A percentile compares a stretch with the other conserved stretches of the same genome.
Conservation (phyloP, 805 yeast species). For the Starmerella tilneyi region DNA sequence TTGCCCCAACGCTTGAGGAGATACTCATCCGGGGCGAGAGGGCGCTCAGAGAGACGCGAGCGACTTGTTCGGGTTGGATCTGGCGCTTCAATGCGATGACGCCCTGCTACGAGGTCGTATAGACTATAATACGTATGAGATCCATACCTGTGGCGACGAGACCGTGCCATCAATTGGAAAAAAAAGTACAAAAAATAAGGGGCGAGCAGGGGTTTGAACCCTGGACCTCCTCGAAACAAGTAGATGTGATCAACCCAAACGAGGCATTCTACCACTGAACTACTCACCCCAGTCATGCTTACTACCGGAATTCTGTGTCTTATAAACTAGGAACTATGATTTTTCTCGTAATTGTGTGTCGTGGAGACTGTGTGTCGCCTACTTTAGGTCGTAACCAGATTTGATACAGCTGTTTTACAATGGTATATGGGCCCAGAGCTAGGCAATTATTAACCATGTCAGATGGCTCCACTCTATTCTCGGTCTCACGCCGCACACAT, state of each 20-base stretch:
- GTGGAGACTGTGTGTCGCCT: too few relatives aligned
- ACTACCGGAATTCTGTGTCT: too few relatives aligned
- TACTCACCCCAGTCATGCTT: conserved; percentile 15
- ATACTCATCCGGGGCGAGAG: conserved; percentile 20
- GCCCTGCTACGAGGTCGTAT: conserved; percentile 15
- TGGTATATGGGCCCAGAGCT: too few relatives aligned
- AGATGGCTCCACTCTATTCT: too few relatives aligned
- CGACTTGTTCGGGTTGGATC: background rate
- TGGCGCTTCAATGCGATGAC: background rate
- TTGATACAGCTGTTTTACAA: too few relatives aligned
- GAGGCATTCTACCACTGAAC: conserved; percentile 21
- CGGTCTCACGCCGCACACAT: too few relatives aligned
- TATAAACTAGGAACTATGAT: too few relatives aligned
- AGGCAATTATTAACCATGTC: too few relatives aligned
- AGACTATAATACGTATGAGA: background rate
- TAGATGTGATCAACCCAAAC: conserved; percentile 14
- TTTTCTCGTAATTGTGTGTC: too few relatives aligned
- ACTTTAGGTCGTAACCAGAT: too few relatives aligned
- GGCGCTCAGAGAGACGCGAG: background rate
- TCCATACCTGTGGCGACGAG: background rate
- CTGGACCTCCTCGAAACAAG: conserved; percentile 18
- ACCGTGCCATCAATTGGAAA: background rate
- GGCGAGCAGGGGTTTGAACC: conserved; percentile 22
- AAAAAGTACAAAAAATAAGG: conserved; percentile 5
- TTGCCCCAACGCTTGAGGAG: conserved; percentile 9